Evolutionary conservation across 148 eudicot species (phyloP).

Genomic region (Amaranthus cruentus): DNA sequence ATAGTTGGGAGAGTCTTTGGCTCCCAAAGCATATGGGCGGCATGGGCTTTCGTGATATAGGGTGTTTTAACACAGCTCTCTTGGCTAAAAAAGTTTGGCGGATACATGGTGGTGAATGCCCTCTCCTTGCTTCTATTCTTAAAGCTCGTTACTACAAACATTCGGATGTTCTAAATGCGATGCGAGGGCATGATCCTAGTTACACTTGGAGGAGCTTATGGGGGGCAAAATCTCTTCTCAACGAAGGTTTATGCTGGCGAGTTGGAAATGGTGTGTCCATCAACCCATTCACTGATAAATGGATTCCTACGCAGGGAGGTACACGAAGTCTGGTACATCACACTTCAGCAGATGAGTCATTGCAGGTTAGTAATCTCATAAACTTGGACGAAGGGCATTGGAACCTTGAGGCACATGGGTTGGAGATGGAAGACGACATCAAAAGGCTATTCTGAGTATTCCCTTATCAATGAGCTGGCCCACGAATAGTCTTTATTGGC

Average conservation of each 20-base stretch:
- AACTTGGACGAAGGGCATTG: too few relatives aligned
- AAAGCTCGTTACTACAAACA: neutral
- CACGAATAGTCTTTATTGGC: too few relatives aligned
- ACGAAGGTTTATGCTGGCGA: neutral
- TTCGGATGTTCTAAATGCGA: neutral
- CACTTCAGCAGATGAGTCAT: too few relatives aligned
- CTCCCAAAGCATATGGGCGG: neutral
- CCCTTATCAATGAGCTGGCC: too few relatives aligned
- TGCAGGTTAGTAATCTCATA: too few relatives aligned
- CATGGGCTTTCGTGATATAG: neutral
- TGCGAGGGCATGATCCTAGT: neutral
- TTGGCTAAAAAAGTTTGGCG: neutral
- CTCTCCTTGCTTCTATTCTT: neutral
- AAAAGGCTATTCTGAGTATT: too few relatives aligned
- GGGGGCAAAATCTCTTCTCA: neutral
- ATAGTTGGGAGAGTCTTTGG: neutral
- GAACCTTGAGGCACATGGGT: too few relatives aligned
- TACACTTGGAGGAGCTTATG: neutral
- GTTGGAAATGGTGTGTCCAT: neutral
- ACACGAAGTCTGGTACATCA: too few relatives aligned
- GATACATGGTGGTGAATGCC: neutral
- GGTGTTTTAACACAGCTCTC: neutral
- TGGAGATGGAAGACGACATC: too few relatives aligned
- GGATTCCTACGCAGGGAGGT: neutral
- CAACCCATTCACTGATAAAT: neutral